phyloP scores from a whole-genome alignment of 2,329 filamentous ascomycete genomes.

The Aspergillus brunneoviolaceus region DNA sequence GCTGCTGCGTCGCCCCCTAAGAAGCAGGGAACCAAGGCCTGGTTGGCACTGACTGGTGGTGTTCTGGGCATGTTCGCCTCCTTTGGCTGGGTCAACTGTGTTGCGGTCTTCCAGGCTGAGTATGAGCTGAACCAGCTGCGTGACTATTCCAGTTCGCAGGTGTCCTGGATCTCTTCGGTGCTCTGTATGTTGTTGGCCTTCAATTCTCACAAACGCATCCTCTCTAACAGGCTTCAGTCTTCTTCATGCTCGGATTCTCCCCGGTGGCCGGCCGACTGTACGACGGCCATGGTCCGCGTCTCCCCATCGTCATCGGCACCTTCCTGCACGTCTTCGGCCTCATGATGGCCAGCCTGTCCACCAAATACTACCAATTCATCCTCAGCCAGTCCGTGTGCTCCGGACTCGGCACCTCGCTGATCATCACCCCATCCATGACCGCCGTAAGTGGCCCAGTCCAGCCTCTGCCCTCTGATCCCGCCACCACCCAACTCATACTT shows the following conservation, averaged over 20 bases:
- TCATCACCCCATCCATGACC: too few species aligned
- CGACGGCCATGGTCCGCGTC: constrained; percentile 61
- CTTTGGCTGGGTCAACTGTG: constrained; percentile 50
- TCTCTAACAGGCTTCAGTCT: constrained; percentile 37
- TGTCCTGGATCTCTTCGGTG: constrained; percentile 59
- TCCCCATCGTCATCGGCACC: constrained; percentile 50
- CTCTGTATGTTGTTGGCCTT: too few species aligned
- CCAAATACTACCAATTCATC: constrained; percentile 47
- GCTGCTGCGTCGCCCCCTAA: too few species aligned
- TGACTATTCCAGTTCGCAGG: constrained; percentile 47
- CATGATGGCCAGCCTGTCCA: constrained; percentile 54
- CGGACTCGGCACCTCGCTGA: not conserved
- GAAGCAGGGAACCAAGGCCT: too few species aligned
- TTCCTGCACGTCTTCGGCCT: constrained; percentile 55
- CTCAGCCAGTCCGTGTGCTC: not conserved
- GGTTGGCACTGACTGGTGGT: not conserved
- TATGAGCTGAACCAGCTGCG: constrained; percentile 52
- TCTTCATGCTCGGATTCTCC: not conserved
- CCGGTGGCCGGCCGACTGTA: constrained; percentile 61
- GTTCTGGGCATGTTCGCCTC: constrained; percentile 39
- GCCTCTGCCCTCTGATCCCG: not conserved
- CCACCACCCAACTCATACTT: too few species aligned
- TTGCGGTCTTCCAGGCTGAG: constrained; percentile 59
- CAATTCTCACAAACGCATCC: too few species aligned
- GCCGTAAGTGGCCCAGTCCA: not conserved